Conservation (phyloP, 345 rosid genomes). For the Eucalyptus pauciflora region DNA sequence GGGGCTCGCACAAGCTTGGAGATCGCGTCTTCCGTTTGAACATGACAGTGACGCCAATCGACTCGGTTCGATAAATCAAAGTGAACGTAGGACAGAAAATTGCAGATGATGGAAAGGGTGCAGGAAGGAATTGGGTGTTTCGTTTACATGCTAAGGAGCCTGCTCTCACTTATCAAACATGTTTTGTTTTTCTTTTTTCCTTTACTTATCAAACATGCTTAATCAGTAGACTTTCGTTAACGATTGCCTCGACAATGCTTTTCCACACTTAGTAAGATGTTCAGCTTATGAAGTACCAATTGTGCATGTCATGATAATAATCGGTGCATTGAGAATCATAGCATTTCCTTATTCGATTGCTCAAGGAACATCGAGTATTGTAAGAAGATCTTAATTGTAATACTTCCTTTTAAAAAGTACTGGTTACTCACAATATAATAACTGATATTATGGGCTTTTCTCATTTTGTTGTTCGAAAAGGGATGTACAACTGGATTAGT, state of each 20-base stretch:
- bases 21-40: background rate
- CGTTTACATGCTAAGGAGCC: background rate
- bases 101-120: background rate
- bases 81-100: background rate
- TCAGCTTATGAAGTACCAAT: background rate
- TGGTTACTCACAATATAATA: background rate
- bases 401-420: background rate
- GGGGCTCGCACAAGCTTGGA: background rate
- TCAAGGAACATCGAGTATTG: background rate
- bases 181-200: too few relatives aligned
- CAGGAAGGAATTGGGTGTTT: background rate
- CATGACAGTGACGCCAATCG: background rate
- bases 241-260: background rate
- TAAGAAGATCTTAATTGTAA: background rate
- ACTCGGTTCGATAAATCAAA: background rate
- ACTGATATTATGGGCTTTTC: background rate
- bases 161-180: too few relatives aligned
- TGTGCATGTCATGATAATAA: background rate
- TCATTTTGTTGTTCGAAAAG: background rate
- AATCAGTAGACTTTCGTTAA: background rate
- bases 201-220: background rate
- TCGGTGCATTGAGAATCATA: background rate
- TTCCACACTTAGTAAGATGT: background rate
- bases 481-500: accelerated
- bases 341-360: background rate